These are phyloP conservation scores for Eragrostis nindensis DNA, from an alignment of 176 grass and related monocot species.

Conservation along the genomic window DNA sequence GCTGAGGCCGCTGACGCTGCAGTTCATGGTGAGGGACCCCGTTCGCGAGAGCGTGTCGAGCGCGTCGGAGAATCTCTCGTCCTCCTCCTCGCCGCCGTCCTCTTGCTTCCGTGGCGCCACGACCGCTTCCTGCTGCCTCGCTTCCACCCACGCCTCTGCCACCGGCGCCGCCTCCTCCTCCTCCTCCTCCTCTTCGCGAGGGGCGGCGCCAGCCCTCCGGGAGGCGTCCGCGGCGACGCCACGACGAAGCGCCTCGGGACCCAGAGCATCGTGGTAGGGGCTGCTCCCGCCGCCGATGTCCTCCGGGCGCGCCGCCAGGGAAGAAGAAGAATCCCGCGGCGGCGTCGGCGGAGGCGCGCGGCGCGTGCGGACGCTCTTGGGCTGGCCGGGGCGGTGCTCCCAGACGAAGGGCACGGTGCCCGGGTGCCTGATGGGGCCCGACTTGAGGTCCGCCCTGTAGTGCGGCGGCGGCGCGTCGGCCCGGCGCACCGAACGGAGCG, in stretches of 20 bases:
- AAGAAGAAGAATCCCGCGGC: neutral
- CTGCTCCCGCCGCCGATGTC: slow-evolving; percentile 3
- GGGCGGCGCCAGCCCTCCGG: neutral
- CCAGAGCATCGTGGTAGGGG: slow-evolving; percentile 44
- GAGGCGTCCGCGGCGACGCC: neutral
- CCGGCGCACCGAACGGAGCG: slow-evolving; percentile 43
- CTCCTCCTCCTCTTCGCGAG: neutral
- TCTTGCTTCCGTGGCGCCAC: slow-evolving; percentile 2
- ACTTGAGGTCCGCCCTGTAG: slow-evolving; percentile 60
- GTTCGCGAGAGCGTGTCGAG: slow-evolving; percentile 81
- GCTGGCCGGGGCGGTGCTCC: slow-evolving; percentile 85
- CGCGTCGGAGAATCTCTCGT: slow-evolving; percentile 91
- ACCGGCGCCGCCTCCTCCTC: neutral
- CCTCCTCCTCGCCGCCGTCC: slow-evolving; percentile 49
- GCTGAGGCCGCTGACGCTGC: slow-evolving; percentile 92
- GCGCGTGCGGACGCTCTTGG: slow-evolving; percentile 63
- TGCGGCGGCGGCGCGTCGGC: slow-evolving; percentile 40
- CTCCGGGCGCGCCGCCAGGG: slow-evolving; percentile 35
- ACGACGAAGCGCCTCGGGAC: neutral
- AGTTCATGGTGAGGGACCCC: slow-evolving; percentile 88
- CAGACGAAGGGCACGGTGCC: slow-evolving; percentile 84
- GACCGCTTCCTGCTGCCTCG: slow-evolving; percentile 18
- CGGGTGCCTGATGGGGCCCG: slow-evolving; percentile 71
- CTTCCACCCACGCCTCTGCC: neutral
- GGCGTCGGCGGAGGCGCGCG: slow-evolving; percentile 28